Evolutionary conservation across 2,329 filamentous ascomycete species (phyloP).

Genomic region (Sarocladiaceae sp.): DNA sequence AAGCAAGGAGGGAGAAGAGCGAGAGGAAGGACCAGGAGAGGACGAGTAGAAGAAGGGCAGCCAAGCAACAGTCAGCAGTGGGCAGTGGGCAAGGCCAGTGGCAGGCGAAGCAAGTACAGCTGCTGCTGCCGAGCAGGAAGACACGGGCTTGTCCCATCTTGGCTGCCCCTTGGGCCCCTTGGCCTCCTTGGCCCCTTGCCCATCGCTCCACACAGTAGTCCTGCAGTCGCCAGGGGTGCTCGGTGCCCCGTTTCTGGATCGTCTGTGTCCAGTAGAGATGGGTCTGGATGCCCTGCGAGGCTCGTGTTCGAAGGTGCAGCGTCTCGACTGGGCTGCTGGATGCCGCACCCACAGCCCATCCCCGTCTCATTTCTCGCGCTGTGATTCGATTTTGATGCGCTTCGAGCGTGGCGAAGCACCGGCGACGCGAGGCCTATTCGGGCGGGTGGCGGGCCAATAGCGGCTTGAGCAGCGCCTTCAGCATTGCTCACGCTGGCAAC

Average conservation of each 20-base stretch:
- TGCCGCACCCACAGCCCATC: neutral
- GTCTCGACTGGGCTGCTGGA: slow-evolving; percentile 1
- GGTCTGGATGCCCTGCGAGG: no score
- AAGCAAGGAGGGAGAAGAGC: slow-evolving; percentile 2
- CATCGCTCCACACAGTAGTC: no score
- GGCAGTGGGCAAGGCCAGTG: neutral
- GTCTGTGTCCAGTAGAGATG: no score
- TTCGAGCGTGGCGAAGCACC: slow-evolving; percentile 5
- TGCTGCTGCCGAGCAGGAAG: slow-evolving; percentile 5
- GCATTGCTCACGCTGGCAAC: neutral
- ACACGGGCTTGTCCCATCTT: slow-evolving; percentile 3
- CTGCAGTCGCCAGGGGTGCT: no score
- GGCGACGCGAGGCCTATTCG: neutral
- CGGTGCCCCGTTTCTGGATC: no score
- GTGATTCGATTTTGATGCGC: neutral
- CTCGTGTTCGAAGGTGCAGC: no score
- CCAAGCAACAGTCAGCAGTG: neutral
- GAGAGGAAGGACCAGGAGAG: slow-evolving; percentile 1
- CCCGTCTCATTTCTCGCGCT: neutral
- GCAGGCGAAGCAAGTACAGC: no score
- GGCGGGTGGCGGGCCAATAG: neutral
- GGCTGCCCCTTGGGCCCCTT: slow-evolving; percentile 5
- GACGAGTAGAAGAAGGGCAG: neutral
- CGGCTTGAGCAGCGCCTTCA: neutral
- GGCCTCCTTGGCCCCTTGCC: no score